phyloP scores from a whole-genome alignment of 805 yeast genomes.

The Ogataea corticis region DNA sequence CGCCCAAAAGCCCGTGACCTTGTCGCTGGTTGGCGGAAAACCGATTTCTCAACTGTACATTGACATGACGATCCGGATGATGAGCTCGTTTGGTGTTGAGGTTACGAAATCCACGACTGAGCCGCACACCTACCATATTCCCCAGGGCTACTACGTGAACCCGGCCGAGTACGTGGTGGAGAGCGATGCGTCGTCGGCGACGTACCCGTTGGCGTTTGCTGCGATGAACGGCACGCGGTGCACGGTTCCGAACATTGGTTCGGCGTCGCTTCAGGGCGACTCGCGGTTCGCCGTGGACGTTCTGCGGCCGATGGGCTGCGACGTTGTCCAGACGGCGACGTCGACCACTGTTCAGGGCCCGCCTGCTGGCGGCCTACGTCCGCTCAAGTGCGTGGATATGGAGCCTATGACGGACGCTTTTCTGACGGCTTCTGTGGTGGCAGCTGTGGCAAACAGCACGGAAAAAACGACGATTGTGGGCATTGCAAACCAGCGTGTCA shows the following conservation, averaged over 20 bases:
- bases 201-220: constrained; percentile 96
- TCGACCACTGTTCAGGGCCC: constrained; percentile 95
- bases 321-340: constrained; percentile 75
- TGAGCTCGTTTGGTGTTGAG: constrained; percentile 82
- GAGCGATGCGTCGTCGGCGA: constrained; percentile 97
- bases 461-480: constrained; percentile 76
- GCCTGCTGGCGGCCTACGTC: constrained; percentile 61
- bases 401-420: constrained; percentile 99
- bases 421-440: constrained; percentile 93
- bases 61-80: constrained; percentile 96
- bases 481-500: constrained; percentile 96
- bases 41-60: constrained; percentile 95
- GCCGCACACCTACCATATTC: constrained; percentile 85
- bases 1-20: constrained; percentile 83
- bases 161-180: constrained; percentile 88
- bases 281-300: constrained; percentile 95
- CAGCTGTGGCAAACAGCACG: constrained; percentile 72
- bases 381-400: constrained; percentile 84
- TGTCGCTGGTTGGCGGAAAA: constrained; percentile 90
- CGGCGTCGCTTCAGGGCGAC: constrained; percentile 91
- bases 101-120: constrained; percentile 72
- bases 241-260: constrained; percentile 93
- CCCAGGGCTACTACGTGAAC: constrained; percentile 74
- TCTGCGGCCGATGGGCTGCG: constrained; percentile 92
- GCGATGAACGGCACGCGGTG: constrained; percentile 93